Conservation (phyloP, 352 stramenopile genomes). For the Lagenidium giganteum region DNA sequence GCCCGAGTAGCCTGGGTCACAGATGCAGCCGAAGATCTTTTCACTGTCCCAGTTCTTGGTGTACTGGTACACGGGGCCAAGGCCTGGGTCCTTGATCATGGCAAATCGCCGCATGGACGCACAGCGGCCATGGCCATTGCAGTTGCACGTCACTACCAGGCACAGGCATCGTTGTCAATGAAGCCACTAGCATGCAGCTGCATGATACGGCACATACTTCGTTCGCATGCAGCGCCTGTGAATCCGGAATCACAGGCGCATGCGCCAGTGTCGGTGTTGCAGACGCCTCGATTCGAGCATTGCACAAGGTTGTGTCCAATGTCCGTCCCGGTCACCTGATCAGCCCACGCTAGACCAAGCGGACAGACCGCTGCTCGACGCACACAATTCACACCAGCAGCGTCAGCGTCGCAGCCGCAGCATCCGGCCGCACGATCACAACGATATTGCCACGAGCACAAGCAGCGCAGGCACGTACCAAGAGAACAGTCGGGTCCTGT, state of each 20-base stretch:
- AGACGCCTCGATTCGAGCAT: constrained; percentile 85
- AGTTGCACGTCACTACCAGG: constrained; percentile 72
- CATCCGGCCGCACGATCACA: too few relatives aligned
- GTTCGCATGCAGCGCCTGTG: constrained; percentile 68
- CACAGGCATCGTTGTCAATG: not conserved
- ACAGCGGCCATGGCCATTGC: constrained; percentile 79
- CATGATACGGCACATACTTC: too few relatives aligned
- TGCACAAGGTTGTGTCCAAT: constrained; percentile 80
- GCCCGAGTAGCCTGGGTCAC: constrained; percentile 72
- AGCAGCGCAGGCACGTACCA: too few relatives aligned
- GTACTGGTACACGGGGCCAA: constrained; percentile 43
- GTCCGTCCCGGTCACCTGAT: constrained; percentile 47
- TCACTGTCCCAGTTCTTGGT: constrained; percentile 74
- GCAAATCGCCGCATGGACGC: constrained; percentile 62
- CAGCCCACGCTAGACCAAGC: constrained; percentile 62
- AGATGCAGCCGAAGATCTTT: constrained; percentile 85
- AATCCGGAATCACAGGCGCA: constrained; percentile 73
- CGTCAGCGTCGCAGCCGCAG: too few relatives aligned
- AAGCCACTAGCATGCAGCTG: too few relatives aligned
- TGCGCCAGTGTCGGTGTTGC: constrained; percentile 44
- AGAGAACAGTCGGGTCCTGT: constrained; percentile 58
- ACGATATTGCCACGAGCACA: too few relatives aligned
- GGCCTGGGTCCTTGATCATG: constrained; percentile 52
- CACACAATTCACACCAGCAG: too few relatives aligned
- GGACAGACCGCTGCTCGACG: constrained; percentile 71